Percentiles rank a stretch among this genome's conserved stretches.
These are phyloP conservation scores for Mentha longifolia DNA, from an alignment of 257 asterid species.

Conservation along the genomic window DNA sequence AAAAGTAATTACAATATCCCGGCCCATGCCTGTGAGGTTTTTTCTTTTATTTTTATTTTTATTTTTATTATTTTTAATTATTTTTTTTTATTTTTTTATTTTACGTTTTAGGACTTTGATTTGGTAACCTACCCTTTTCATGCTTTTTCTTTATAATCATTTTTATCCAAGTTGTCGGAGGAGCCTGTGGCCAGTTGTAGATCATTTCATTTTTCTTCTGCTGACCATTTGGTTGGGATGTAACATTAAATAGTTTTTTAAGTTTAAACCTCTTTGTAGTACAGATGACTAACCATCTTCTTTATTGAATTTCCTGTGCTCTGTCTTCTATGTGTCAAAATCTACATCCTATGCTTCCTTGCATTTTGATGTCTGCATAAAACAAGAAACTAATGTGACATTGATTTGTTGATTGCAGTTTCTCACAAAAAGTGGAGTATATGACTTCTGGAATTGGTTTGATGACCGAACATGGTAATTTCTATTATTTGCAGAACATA, in stretches of 20 bases:
- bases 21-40: not conserved
- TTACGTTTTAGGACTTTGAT: not conserved
- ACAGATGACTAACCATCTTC: constrained; percentile 13
- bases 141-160: not conserved
- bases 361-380: constrained; percentile 6
- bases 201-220: not conserved
- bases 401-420: constrained; percentile 62
- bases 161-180: not conserved
- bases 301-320: constrained; percentile 19
- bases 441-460: constrained; percentile 99
- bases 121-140: not conserved
- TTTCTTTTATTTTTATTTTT: no score
- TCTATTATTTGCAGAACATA: constrained; percentile 29
- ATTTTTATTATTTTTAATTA: no score
- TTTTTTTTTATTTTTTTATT: no score
- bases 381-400: constrained; percentile 38
- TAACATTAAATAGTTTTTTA: not conserved
- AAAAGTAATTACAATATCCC: not conserved
- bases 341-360: constrained; percentile 13
- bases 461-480: constrained; percentile 98
- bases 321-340: constrained; percentile 22
- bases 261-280: not conserved
- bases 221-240: not conserved
- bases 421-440: constrained; percentile 88
- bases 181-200: not conserved